Percentiles rank a stretch among this genome's conserved stretches.
Evolutionary conservation across 1,284 basidiomycete species (phyloP).

Genomic region (Cryptococcus maquisensis): DNA sequence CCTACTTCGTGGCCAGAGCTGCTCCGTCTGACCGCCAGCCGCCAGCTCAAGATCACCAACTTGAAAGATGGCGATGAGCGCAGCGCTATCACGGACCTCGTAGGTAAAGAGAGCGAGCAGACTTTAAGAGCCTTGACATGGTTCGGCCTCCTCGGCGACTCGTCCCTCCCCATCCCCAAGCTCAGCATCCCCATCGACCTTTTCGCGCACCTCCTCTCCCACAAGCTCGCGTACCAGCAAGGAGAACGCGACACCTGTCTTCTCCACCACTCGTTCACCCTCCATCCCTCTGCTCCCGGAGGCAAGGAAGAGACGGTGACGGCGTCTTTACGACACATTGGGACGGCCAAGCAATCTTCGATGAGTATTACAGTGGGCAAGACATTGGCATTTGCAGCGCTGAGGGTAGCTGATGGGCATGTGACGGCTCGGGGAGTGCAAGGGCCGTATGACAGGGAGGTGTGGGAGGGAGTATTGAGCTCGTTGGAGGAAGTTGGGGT

Average conservation of each 20-base stretch:
- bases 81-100: conserved; percentile 48
- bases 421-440: conserved; percentile 61
- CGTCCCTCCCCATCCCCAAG: conserved; percentile 11
- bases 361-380: conserved; percentile 88
- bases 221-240: conserved; percentile 67
- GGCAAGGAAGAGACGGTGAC: conserved; percentile 60
- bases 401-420: conserved; percentile 66
- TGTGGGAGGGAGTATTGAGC: conserved; percentile 62
- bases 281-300: conserved; percentile 14
- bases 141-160: conserved; percentile 43
- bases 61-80: conserved; percentile 2
- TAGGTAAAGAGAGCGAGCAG: conserved; percentile 46
- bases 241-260: conserved; percentile 83
- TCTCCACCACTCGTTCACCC: conserved; percentile 71
- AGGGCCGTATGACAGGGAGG: conserved; percentile 59
- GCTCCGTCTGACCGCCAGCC: conserved; percentile 29
- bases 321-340: conserved; percentile 70
- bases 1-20: conserved; percentile 25
- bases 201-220: conserved; percentile 69
- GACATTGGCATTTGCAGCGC: conserved; percentile 73
- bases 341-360: conserved; percentile 62
- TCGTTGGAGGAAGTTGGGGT: conserved; percentile 62
- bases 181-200: conserved; percentile 68
- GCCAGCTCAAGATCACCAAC: conserved; percentile 6
- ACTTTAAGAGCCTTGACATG: conserved; percentile 59